These are phyloP conservation scores for Santalum album DNA, from an alignment of 164 flowering plant species.

Conservation along the genomic window DNA sequence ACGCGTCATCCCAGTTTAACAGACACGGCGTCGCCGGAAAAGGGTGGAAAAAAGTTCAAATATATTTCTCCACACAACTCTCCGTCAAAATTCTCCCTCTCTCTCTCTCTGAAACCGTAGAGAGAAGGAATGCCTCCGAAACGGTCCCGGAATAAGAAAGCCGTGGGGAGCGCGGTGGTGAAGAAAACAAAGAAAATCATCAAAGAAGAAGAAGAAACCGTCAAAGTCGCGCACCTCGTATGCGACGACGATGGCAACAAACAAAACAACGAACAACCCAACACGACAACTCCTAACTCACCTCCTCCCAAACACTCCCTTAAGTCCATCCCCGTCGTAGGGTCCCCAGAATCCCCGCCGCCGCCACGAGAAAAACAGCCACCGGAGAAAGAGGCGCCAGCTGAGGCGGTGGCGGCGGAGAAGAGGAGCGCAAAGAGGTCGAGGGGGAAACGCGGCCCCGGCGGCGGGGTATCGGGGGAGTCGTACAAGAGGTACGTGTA, in stretches of 20 bases:
- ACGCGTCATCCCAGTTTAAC: slow-evolving; percentile 14
- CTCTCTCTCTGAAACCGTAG: too few relatives aligned
- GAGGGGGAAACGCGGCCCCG: slow-evolving; percentile 4
- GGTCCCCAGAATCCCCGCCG: too few relatives aligned
- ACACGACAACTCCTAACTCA: too few relatives aligned
- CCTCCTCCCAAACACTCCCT: too few relatives aligned
- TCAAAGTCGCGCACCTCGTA: slow-evolving; percentile 16
- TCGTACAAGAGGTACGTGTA: slow-evolving; percentile 52
- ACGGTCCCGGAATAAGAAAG: slow-evolving; percentile 17
- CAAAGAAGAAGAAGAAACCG: slow-evolving; percentile 23
- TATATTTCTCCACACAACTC: too few relatives aligned
- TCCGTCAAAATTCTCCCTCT: too few relatives aligned
- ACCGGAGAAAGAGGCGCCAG: slow-evolving; percentile 1
- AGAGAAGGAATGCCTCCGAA: slow-evolving; percentile 33
- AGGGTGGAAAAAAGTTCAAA: too few relatives aligned
- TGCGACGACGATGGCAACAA: too few relatives aligned
- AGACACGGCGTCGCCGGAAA: too few relatives aligned
- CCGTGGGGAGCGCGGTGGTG: slow-evolving; percentile 18
- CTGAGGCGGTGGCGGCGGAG: slow-evolving; percentile 6
- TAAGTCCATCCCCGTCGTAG: too few relatives aligned
- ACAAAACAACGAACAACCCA: too few relatives aligned
- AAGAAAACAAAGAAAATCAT: slow-evolving; percentile 30
- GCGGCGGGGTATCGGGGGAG: slow-evolving; percentile 16
- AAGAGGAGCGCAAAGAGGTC: slow-evolving; percentile 12
- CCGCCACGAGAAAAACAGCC: too few relatives aligned